A percentile compares a stretch with the other conserved stretches of the same genome.
Conservation (phyloP, 2,329 filamentous ascomycete species). For the Phyllosticta paracitricarpa region DNA sequence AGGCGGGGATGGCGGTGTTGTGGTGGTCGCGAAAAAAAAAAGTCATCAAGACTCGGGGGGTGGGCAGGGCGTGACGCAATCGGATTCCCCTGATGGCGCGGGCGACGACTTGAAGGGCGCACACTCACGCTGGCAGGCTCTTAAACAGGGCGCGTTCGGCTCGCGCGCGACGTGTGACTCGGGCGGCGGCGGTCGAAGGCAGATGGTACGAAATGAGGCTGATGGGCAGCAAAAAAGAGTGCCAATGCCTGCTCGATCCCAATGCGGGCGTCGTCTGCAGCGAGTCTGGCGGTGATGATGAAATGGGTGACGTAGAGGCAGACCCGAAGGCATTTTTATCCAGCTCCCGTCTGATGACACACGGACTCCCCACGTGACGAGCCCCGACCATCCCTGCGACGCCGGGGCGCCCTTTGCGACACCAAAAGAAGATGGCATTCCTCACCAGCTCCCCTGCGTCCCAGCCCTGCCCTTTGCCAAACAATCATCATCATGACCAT, state of each 20-base stretch:
- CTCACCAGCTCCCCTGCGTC: neutral
- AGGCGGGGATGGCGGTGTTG: constrained; percentile 5
- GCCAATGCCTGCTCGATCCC: constrained; percentile 10
- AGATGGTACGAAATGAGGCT: constrained; percentile 10
- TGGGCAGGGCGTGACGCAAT: constrained; percentile 6
- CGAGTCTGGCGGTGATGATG: constrained; percentile 11
- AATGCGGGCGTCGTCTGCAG: constrained; percentile 9
- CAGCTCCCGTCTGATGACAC: constrained; percentile 5
- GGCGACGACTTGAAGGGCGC: constrained; percentile 3
- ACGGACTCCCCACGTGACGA: constrained; percentile 3
- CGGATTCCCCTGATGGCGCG: constrained; percentile 8
- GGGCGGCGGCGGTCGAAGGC: constrained; percentile 1
- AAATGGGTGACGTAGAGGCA: constrained; percentile 11
- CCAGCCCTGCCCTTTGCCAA: neutral
- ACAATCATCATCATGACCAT: neutral
- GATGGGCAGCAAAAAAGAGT: constrained; percentile 5
- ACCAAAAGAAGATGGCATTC: neutral
- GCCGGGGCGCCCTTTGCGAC: neutral
- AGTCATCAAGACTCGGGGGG: constrained; percentile 9
- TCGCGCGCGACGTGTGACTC: constrained; percentile 1
- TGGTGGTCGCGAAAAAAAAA: constrained; percentile 1
- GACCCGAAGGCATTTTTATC: constrained; percentile 10
- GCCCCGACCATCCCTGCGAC: neutral
- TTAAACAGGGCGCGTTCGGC: neutral
- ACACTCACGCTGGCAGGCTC: constrained; percentile 6